Conservation (phyloP, 306 rosid species). For the Cucurbita maxima region DNA sequence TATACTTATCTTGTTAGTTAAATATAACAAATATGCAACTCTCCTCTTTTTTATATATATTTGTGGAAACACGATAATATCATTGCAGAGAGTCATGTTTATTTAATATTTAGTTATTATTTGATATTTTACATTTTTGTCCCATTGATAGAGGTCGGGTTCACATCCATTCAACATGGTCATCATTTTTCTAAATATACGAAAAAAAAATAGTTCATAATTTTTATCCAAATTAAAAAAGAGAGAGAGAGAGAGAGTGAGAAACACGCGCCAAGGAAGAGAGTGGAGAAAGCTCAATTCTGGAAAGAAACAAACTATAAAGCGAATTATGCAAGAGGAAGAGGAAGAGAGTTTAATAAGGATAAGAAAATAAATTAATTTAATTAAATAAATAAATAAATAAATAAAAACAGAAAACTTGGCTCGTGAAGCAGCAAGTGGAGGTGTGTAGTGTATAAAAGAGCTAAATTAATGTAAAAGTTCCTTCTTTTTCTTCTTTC, state of each 20-base stretch:
- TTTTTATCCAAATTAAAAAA: neutral
- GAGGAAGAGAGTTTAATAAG: neutral
- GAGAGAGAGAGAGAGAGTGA: neutral
- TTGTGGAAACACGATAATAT: too few species aligned
- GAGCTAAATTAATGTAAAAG: constrained; percentile 13
- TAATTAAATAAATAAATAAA: neutral
- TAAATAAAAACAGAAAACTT: constrained; percentile 18
- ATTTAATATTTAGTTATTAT: too few species aligned
- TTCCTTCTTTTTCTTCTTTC: constrained; percentile 13
- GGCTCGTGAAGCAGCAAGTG: constrained; percentile 84
- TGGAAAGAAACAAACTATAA: constrained; percentile 9
- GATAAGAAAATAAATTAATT: too few species aligned
- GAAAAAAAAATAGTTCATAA: neutral
- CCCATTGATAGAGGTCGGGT: neutral
- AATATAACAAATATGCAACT: neutral
- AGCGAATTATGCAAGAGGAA: neutral
- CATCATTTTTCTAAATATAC: neutral
- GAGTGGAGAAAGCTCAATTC: neutral
- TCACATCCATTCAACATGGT: neutral
- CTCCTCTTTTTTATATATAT: neutral
- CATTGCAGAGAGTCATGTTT: too few species aligned
- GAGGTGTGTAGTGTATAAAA: neutral
- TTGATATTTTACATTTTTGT: neutral
- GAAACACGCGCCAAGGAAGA: neutral
- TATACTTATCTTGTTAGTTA: neutral